phyloP scores from a whole-genome alignment of 2,329 filamentous ascomycete genomes.

The Exserohilum turcica region DNA sequence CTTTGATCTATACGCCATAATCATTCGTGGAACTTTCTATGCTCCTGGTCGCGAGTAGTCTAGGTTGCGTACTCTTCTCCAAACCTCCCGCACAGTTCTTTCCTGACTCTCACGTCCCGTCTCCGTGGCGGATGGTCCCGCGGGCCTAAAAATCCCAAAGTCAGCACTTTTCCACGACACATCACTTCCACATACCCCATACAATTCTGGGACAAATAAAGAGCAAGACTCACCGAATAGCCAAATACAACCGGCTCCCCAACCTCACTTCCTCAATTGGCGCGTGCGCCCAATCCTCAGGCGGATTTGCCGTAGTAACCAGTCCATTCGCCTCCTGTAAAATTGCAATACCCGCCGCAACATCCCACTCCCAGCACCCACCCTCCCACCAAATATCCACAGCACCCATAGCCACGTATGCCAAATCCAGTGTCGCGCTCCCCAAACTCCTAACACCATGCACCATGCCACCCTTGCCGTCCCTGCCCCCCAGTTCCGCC shows the following conservation, averaged over 20 bases:
- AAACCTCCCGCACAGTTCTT: conserved; percentile 72
- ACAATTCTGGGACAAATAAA: neutral
- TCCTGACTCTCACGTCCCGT: conserved; percentile 71
- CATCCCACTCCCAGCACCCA: conserved; percentile 83
- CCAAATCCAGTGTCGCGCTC: conserved; percentile 73
- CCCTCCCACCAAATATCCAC: conserved; percentile 87
- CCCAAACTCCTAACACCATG: conserved; percentile 75
- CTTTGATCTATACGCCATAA: no score
- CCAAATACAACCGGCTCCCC: conserved; percentile 72
- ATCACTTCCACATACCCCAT: neutral
- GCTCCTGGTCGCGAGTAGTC: conserved; percentile 70
- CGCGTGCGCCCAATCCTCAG: conserved; percentile 60
- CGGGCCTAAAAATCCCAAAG: conserved; percentile 57
- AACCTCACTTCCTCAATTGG: conserved; percentile 65
- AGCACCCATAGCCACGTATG: conserved; percentile 74
- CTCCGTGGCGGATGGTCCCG: conserved; percentile 65
- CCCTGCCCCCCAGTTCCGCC: conserved; percentile 64
- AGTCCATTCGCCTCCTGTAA: conserved; percentile 75
- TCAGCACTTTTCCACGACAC: neutral
- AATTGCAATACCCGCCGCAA: conserved; percentile 75
- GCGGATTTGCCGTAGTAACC: conserved; percentile 75
- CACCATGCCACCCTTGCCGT: conserved; percentile 76
- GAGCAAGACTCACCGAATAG: conserved; percentile 60
- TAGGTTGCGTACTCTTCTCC: conserved; percentile 68
- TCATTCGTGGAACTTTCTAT: neutral